Percentiles rank a stretch among this genome's conserved stretches.
Conservation (phyloP, 2,329 filamentous ascomycete genomes). For the Penicillium sp. region DNA sequence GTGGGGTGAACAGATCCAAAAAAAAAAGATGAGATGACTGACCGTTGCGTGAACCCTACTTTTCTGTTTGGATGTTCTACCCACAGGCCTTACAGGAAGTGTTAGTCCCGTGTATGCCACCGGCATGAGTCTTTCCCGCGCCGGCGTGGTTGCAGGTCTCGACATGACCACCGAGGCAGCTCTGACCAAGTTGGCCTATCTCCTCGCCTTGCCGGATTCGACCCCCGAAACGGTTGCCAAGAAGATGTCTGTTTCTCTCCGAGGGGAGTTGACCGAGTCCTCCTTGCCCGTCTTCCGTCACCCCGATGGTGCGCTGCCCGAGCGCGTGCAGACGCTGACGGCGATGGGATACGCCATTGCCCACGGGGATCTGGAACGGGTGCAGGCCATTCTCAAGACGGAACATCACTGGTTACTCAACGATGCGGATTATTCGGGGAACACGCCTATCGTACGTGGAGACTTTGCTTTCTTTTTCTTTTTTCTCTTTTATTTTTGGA, state of each 20-base stretch:
- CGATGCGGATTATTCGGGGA: slow-evolving; percentile 73
- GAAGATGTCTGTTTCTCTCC: slow-evolving; percentile 67
- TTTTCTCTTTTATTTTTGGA: not conserved
- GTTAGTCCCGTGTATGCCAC: slow-evolving; percentile 74
- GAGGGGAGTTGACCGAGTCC: slow-evolving; percentile 79
- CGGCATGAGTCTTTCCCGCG: slow-evolving; percentile 69
- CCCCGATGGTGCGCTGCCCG: slow-evolving; percentile 54
- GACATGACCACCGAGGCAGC: slow-evolving; percentile 88
- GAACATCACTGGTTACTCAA: slow-evolving; percentile 65
- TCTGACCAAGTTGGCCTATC: slow-evolving; percentile 82
- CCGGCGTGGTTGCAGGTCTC: slow-evolving; percentile 82
- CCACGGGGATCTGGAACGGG: slow-evolving; percentile 60
- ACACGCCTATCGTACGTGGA: slow-evolving; percentile 52
- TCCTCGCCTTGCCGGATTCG: slow-evolving; percentile 64
- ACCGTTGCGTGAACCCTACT: too few relatives aligned
- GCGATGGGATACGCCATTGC: slow-evolving; percentile 75
- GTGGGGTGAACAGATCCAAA: too few relatives aligned
- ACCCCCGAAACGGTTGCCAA: slow-evolving; percentile 59
- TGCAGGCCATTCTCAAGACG: slow-evolving; percentile 60
- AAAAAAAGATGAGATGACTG: too few relatives aligned
- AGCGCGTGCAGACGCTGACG: slow-evolving; percentile 61
- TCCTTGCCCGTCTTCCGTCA: slow-evolving; percentile 69
- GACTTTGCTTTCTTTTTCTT: not conserved
- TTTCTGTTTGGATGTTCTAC: not conserved
- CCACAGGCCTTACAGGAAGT: slow-evolving; percentile 54